A percentile compares a stretch with the other conserved stretches of the same genome.
Evolutionary conservation across 768 basidiomycete species (phyloP).

Genomic region (Trametes sanguinea): DNA sequence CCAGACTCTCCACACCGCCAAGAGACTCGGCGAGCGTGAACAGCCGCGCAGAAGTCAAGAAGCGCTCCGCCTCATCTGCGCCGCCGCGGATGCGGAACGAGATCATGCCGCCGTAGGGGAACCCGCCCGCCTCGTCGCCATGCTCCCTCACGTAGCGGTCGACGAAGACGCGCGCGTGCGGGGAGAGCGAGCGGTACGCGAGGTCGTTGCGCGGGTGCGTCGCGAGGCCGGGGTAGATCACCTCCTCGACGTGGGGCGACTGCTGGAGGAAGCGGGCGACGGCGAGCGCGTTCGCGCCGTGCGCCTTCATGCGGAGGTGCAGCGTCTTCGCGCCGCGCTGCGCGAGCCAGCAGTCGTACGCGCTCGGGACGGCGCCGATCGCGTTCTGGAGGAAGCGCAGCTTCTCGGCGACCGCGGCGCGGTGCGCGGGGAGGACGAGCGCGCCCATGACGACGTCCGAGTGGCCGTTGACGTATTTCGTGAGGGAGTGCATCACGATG

Average conservation of each 20-base stretch:
- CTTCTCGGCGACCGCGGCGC: constrained; percentile 47
- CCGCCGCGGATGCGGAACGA: constrained; percentile 65
- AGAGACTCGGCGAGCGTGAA: constrained; percentile 87
- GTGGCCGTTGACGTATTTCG: constrained; percentile 94
- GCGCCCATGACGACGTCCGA: constrained; percentile 93
- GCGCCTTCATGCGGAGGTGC: constrained; percentile 81
- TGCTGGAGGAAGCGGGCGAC: constrained; percentile 64
- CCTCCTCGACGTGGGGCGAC: constrained; percentile 66
- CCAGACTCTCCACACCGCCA: constrained; percentile 90
- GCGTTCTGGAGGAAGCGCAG: constrained; percentile 92
- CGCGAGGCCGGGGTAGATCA: constrained; percentile 84
- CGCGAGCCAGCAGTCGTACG: constrained; percentile 89
- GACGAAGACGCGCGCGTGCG: constrained; percentile 70
- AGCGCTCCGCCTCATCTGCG: constrained; percentile 56
- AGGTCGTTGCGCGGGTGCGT: constrained; percentile 65
- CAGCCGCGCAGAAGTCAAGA: constrained; percentile 63
- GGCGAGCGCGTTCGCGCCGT: constrained; percentile 79
- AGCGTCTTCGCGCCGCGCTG: constrained; percentile 93
- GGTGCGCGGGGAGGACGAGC: constrained; percentile 64
- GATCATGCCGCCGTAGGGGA: constrained; percentile 93
- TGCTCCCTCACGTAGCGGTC: constrained; percentile 37
- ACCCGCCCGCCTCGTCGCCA: constrained; percentile 48
- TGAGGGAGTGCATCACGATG: constrained; percentile 80
- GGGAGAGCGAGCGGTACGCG: constrained; percentile 62
- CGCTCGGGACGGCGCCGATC: constrained; percentile 78